These are phyloP conservation scores for Ogataea angusta DNA, from an alignment of 805 yeast genomes.

Conservation along the genomic window DNA sequence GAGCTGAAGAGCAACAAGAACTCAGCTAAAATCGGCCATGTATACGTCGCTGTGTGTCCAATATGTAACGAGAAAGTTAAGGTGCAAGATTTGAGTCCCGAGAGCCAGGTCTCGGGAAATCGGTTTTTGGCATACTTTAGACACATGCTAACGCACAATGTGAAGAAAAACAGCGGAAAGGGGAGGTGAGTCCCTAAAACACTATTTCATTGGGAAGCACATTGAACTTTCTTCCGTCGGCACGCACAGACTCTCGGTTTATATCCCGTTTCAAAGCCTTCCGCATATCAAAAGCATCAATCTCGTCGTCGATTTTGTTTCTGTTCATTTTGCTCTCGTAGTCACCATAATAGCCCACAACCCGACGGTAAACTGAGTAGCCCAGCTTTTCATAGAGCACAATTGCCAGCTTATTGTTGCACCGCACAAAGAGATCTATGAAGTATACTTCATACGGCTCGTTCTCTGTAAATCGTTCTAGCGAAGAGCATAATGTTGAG, in stretches of 20 bases:
- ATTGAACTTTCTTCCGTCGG: slow-evolving; percentile 56
- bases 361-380: slow-evolving; percentile 79
- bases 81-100: slow-evolving; percentile 13
- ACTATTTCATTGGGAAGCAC: slow-evolving; percentile 66
- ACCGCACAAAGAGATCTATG: slow-evolving; percentile 87
- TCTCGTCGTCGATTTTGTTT: slow-evolving; percentile 53
- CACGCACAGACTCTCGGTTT: slow-evolving; percentile 49
- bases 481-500: slow-evolving; percentile 65
- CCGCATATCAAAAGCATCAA: slow-evolving; percentile 90
- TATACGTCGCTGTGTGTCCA: slow-evolving; percentile 16
- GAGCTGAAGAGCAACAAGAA: slow-evolving; percentile 14
- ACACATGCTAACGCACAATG: slow-evolving; percentile 20
- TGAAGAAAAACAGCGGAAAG: slow-evolving; percentile 14
- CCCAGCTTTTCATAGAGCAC: slow-evolving; percentile 84
- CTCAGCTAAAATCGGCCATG: slow-evolving; percentile 14
- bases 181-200: slow-evolving; percentile 36
- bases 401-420: slow-evolving; percentile 76
- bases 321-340: slow-evolving; percentile 38
- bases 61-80: slow-evolving; percentile 14
- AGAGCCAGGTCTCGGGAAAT: slow-evolving; percentile 11
- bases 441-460: slow-evolving; percentile 76
- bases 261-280: slow-evolving; percentile 58
- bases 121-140: slow-evolving; percentile 17
- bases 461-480: slow-evolving; percentile 71
- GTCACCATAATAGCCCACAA: slow-evolving; percentile 78